phyloP scores from a whole-genome alignment of 106 monocot species.

The Alisma plantagoaquatica region DNA sequence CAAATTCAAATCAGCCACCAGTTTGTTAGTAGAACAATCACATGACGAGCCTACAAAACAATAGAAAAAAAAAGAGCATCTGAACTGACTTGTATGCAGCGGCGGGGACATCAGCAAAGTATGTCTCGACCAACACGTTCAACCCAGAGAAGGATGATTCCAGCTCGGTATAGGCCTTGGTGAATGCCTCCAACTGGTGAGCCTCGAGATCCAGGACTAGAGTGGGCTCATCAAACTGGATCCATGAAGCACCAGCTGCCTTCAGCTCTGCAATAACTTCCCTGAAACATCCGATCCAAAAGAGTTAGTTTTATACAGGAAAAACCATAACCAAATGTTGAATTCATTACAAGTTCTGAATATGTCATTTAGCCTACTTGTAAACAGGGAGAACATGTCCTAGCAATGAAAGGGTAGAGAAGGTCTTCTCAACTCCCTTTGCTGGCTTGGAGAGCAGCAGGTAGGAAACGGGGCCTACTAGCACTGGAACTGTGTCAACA shows the following conservation, averaged over 20 bases:
- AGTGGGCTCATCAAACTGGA: conserved; percentile 88
- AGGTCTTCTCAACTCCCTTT: conserved; percentile 69
- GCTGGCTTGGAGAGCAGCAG: conserved; percentile 80
- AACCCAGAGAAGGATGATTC: conserved; percentile 63
- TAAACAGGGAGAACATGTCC: conserved; percentile 63
- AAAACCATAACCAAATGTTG: too few relatives aligned
- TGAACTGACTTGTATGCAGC: conserved; percentile 69
- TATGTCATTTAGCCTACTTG: too few relatives aligned
- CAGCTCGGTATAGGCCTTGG: conserved; percentile 60
- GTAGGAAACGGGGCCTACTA: conserved; percentile 77
- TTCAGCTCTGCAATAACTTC: conserved; percentile 80
- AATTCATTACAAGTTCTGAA: too few relatives aligned
- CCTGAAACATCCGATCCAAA: conserved; percentile 43
- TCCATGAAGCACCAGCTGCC: conserved; percentile 81
- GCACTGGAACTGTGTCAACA: conserved; percentile 70
- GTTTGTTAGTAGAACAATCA: too few relatives aligned
- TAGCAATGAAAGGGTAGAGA: conserved; percentile 57
- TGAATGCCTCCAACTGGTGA: conserved; percentile 58
- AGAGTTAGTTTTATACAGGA: too few relatives aligned
- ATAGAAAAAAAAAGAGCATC: too few relatives aligned
- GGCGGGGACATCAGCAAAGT: conserved; percentile 83
- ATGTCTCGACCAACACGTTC: conserved; percentile 73
- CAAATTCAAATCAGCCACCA: too few relatives aligned
- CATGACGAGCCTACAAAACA: too few relatives aligned
- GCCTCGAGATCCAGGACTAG: conserved; percentile 67